These are phyloP conservation scores for Neurospora sp. DNA, from an alignment of 495 filamentous ascomycete genomes.

Conservation along the genomic window DNA sequence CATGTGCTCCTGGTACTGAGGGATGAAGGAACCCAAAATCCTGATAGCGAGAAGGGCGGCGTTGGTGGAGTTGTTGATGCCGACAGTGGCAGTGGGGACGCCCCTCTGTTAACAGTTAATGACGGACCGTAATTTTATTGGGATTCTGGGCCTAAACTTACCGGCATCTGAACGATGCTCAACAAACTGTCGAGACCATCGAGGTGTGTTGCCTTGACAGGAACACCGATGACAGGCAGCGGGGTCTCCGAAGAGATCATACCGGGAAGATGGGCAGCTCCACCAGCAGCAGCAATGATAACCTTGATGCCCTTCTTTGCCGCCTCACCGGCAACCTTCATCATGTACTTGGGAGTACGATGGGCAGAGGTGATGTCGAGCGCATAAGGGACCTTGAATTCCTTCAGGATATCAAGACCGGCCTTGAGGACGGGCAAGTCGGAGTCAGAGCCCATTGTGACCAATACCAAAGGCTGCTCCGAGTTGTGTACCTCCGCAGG, in stretches of 20 bases:
- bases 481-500: not conserved
- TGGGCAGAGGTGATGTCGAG: slow-evolving; percentile 89
- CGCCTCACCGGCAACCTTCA: slow-evolving; percentile 59
- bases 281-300: slow-evolving; percentile 90
- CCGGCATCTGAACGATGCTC: slow-evolving; percentile 90
- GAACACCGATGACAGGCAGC: slow-evolving; percentile 89
- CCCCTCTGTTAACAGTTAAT: slow-evolving; percentile 34
- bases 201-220: slow-evolving; percentile 74
- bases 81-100: slow-evolving; percentile 79
- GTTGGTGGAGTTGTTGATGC: slow-evolving; percentile 89
- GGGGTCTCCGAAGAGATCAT: slow-evolving; percentile 81
- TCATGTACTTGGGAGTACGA: slow-evolving; percentile 79
- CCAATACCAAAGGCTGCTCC: slow-evolving; percentile 52
- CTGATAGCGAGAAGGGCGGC: slow-evolving; percentile 81
- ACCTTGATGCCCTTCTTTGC: slow-evolving; percentile 65
- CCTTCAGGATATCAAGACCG: slow-evolving; percentile 63
- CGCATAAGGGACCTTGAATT: slow-evolving; percentile 65
- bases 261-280: slow-evolving; percentile 84
- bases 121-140: not conserved
- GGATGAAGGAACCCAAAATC: slow-evolving; percentile 64
- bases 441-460: slow-evolving; percentile 94
- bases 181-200: slow-evolving; percentile 85
- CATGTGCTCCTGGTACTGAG: slow-evolving; percentile 47
- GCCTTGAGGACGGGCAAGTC: slow-evolving; percentile 73
- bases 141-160: slow-evolving; percentile 11